Conservation (phyloP, 2,329 filamentous ascomycete species). For the Trichophyton schoenleinii region DNA sequence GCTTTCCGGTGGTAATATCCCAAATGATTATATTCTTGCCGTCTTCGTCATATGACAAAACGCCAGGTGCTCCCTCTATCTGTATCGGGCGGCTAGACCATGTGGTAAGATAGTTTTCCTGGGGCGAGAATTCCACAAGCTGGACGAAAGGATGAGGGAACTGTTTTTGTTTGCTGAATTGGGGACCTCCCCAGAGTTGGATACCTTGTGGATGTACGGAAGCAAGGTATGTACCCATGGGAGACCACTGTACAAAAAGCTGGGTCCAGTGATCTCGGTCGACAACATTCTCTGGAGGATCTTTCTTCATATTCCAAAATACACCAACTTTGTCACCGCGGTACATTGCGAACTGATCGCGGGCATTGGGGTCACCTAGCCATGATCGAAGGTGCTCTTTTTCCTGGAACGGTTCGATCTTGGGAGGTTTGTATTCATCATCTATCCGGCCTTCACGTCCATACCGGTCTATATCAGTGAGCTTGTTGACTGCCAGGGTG, state of each 20-base stretch:
- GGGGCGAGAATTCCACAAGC: slow-evolving; percentile 87
- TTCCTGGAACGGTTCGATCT: slow-evolving; percentile 73
- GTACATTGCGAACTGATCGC: slow-evolving; percentile 94
- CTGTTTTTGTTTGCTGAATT: slow-evolving; percentile 80
- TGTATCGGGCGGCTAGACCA: slow-evolving; percentile 93
- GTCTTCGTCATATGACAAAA: slow-evolving; percentile 82
- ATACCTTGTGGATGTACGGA: slow-evolving; percentile 94
- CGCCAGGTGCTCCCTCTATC: slow-evolving; percentile 74
- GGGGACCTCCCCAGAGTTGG: slow-evolving; percentile 85
- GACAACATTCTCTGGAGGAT: slow-evolving; percentile 73
- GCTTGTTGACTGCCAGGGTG: slow-evolving; percentile 89
- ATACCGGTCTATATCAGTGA: slow-evolving; percentile 94
- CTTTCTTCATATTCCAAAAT: slow-evolving; percentile 97
- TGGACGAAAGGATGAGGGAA: slow-evolving; percentile 95
- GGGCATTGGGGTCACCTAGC: slow-evolving; percentile 74
- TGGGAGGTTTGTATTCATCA: slow-evolving; percentile 73
- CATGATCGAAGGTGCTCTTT: slow-evolving; percentile 93
- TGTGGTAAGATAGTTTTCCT: slow-evolving; percentile 85
- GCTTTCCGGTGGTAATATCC: slow-evolving; percentile 82
- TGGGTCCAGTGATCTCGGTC: slow-evolving; percentile 96
- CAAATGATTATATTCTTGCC: slow-evolving; percentile 99
- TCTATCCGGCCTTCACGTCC: slow-evolving; percentile 87
- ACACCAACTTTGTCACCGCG: slow-evolving; percentile 83
- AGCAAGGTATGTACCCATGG: slow-evolving; percentile 81
- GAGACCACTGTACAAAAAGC: slow-evolving; percentile 96